Evolutionary conservation across 2,329 filamentous ascomycete genomes (phyloP).

Genomic region (Aureobasidium leucospermi): DNA sequence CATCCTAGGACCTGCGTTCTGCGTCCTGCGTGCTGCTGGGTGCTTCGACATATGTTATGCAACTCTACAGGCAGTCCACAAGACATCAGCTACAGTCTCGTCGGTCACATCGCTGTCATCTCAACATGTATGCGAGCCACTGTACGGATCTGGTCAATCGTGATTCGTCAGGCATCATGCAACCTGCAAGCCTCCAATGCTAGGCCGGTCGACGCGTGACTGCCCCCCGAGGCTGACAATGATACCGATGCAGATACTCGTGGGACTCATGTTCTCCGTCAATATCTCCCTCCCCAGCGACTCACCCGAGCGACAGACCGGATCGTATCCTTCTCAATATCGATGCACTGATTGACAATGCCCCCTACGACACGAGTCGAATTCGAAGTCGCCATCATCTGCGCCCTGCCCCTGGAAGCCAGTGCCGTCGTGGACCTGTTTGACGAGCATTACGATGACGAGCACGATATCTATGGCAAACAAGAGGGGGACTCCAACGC

Average conservation of each 20-base stretch:
- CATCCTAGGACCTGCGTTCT: no score
- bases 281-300: no score
- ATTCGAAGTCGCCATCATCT: constrained; percentile 18
- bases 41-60: no score
- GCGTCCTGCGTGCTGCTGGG: no score
- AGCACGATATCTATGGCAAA: constrained; percentile 12
- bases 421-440: constrained; percentile 17
- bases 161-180: not conserved
- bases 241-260: not conserved
- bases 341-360: not conserved
- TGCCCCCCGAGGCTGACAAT: not conserved
- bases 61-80: no score
- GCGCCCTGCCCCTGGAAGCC: constrained; percentile 17
- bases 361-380: constrained; percentile 5
- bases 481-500: constrained; percentile 17
- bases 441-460: constrained; percentile 9
- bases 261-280: no score
- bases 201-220: not conserved
- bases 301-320: no score
- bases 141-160: not conserved
- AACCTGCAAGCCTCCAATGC: not conserved
- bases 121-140: not conserved
- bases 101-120: no score
- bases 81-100: no score
- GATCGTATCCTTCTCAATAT: not conserved